A percentile compares a stretch with the other conserved stretches of the same genome.
Conservation (phyloP, 768 basidiomycete species). For the Lentinula raphanica region DNA sequence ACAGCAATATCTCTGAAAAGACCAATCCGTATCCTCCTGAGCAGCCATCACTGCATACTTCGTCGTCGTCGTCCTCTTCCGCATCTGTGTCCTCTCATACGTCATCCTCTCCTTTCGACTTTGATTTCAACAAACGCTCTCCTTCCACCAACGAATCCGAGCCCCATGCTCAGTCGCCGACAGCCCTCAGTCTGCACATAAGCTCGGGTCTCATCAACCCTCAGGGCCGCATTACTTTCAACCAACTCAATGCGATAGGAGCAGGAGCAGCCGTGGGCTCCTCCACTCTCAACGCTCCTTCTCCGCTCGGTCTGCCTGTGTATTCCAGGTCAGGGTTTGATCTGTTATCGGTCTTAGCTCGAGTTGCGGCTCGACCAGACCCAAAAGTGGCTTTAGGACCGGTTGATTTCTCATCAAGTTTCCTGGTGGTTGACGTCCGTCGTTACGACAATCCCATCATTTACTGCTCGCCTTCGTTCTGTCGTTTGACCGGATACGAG, state of each 20-base stretch:
- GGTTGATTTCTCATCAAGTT: slow-evolving; percentile 89
- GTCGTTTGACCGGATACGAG: slow-evolving; percentile 65
- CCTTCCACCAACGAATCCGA: slow-evolving; percentile 7
- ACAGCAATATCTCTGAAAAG: background rate
- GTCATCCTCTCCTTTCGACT: slow-evolving; percentile 21
- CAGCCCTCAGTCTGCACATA: slow-evolving; percentile 5
- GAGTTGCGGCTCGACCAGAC: slow-evolving; percentile 68
- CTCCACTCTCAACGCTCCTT: slow-evolving; percentile 19
- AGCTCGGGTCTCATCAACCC: slow-evolving; percentile 4
- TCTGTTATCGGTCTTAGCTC: slow-evolving; percentile 72
- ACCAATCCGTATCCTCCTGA: background rate
- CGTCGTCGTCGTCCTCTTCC: background rate
- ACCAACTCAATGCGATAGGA: background rate
- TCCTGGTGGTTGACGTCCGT: slow-evolving; percentile 82
- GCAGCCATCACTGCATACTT: background rate
- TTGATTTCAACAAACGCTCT: slow-evolving; percentile 8
- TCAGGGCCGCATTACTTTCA: background rate
- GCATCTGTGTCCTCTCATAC: background rate
- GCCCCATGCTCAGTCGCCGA: background rate
- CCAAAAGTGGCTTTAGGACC: slow-evolving; percentile 81
- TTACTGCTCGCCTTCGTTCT: slow-evolving; percentile 86
- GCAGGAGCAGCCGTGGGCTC: background rate
- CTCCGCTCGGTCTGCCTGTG: slow-evolving; percentile 45
- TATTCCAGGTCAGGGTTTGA: slow-evolving; percentile 94
- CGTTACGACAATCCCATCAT: slow-evolving; percentile 83